phyloP scores from a whole-genome alignment of 2,329 filamentous ascomycete genomes.

The Microsporum ferrugineum region DNA sequence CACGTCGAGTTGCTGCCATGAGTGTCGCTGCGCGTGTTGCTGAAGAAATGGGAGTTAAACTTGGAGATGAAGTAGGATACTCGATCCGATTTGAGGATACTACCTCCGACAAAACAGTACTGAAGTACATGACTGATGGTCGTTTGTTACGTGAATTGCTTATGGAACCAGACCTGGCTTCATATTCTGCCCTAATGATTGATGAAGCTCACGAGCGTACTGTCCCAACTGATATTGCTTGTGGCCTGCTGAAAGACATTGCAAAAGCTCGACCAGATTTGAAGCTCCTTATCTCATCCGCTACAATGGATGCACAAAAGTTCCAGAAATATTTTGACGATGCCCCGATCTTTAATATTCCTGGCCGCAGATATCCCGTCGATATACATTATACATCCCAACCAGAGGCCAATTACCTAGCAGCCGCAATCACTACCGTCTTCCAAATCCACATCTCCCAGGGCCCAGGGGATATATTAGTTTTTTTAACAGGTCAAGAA shows the following conservation, averaged over 20 bases:
- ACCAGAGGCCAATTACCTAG: slow-evolving; percentile 87
- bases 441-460: slow-evolving; percentile 92
- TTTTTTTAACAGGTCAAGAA: slow-evolving; percentile 91
- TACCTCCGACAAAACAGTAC: slow-evolving; percentile 76
- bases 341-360: slow-evolving; percentile 88
- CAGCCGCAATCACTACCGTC: slow-evolving; percentile 80
- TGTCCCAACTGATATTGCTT: slow-evolving; percentile 77
- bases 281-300: slow-evolving; percentile 83
- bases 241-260: slow-evolving; percentile 81
- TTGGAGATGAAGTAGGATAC: slow-evolving; percentile 89
- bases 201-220: slow-evolving; percentile 96
- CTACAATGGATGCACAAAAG: slow-evolving; percentile 87
- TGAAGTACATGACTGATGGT: slow-evolving; percentile 97
- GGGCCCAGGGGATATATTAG: slow-evolving; percentile 74
- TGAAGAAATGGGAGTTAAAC: slow-evolving; percentile 79
- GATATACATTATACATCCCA: slow-evolving; percentile 84
- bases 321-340: slow-evolving; percentile 88
- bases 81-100: slow-evolving; percentile 89
- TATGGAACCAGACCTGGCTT: slow-evolving; percentile 70
- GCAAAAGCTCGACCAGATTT: slow-evolving; percentile 71
- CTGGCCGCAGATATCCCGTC: slow-evolving; percentile 76
- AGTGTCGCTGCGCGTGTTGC: slow-evolving; percentile 92
- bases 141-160: slow-evolving; percentile 86
- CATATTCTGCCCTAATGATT: slow-evolving; percentile 85
- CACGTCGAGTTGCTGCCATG: slow-evolving; percentile 92